These are phyloP conservation scores for Cardamine resedifolia DNA, from an alignment of 345 rosid genomes.

Conservation along the genomic window DNA sequence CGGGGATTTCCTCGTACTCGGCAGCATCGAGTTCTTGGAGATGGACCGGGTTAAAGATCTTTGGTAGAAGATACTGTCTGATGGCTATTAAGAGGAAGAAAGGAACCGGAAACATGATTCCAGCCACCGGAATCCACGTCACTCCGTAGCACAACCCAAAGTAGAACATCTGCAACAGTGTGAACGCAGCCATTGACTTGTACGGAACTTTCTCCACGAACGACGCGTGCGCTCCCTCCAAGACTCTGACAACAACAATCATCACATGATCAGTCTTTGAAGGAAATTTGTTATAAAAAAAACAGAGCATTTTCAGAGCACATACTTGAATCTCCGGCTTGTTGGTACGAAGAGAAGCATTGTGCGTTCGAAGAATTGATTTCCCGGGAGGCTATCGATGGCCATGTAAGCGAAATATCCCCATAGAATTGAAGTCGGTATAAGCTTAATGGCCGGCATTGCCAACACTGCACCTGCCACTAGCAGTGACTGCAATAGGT, in stretches of 20 bases:
- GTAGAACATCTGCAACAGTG: slow-evolving; percentile 61
- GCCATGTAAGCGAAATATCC: slow-evolving; percentile 95
- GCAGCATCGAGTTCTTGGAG: slow-evolving; percentile 76
- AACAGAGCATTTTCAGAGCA: slow-evolving; percentile 4
- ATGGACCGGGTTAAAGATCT: slow-evolving; percentile 46
- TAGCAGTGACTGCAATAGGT: slow-evolving; percentile 68
- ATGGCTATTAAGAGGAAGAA: slow-evolving; percentile 75
- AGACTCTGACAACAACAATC: slow-evolving; percentile 47
- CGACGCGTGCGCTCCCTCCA: slow-evolving; percentile 70
- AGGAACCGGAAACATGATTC: slow-evolving; percentile 80
- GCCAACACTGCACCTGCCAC: slow-evolving; percentile 66
- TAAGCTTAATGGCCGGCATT: slow-evolving; percentile 65
- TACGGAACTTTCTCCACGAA: slow-evolving; percentile 74
- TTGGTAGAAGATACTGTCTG: slow-evolving; percentile 72
- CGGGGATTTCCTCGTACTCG: slow-evolving; percentile 69
- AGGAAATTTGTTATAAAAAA: not conserved
- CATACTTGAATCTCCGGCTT: slow-evolving; percentile 62
- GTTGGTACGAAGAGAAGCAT: slow-evolving; percentile 63
- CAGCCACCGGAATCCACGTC: slow-evolving; percentile 87
- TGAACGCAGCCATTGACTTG: slow-evolving; percentile 54
- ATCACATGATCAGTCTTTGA: not conserved
- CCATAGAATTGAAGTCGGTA: slow-evolving; percentile 85
- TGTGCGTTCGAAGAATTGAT: slow-evolving; percentile 81
- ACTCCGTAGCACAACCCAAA: slow-evolving; percentile 66
- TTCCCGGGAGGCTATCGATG: slow-evolving; percentile 85